Percentiles rank a stretch among this genome's conserved stretches.
Evolutionary conservation across 495 filamentous ascomycete species (phyloP).

Genomic region (Bathelium albidoporum): DNA sequence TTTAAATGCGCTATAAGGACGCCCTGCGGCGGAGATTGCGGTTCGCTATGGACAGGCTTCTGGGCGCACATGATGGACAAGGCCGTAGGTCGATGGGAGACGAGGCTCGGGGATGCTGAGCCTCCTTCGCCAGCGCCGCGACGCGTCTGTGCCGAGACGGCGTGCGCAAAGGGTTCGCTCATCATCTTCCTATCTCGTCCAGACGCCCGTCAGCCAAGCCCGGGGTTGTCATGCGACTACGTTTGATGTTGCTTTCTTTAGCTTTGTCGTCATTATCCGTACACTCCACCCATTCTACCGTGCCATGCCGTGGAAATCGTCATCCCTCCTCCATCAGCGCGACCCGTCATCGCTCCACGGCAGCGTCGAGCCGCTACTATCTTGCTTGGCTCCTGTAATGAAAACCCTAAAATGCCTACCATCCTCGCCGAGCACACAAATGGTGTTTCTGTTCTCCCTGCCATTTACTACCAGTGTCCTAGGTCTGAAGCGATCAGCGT

Average conservation of each 20-base stretch:
- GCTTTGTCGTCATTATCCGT: neutral
- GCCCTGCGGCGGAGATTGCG: neutral
- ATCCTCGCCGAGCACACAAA: conserved; percentile 25
- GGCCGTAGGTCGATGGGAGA: neutral
- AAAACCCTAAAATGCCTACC: conserved; percentile 23
- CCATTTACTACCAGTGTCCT: conserved; percentile 27
- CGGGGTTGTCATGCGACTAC: neutral
- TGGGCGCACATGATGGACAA: neutral
- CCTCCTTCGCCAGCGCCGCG: neutral
- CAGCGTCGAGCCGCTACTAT: neutral
- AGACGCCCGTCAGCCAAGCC: neutral
- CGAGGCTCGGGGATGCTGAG: neutral
- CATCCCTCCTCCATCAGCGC: neutral
- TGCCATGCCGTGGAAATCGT: too few relatives aligned
- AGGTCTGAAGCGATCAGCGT: conserved; percentile 22
- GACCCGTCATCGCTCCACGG: neutral
- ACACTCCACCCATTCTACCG: neutral
- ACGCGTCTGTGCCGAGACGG: neutral
- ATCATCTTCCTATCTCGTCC: neutral
- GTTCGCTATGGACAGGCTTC: neutral
- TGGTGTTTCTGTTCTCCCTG: conserved; percentile 20
- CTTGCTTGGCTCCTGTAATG: conserved; percentile 17
- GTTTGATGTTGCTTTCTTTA: conserved; percentile 5
- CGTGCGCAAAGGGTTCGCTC: neutral
- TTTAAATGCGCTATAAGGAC: neutral